Evolutionary conservation across 192 early-diverging fungal species (phyloP).

Genomic region (Entomortierella beljakovae): DNA sequence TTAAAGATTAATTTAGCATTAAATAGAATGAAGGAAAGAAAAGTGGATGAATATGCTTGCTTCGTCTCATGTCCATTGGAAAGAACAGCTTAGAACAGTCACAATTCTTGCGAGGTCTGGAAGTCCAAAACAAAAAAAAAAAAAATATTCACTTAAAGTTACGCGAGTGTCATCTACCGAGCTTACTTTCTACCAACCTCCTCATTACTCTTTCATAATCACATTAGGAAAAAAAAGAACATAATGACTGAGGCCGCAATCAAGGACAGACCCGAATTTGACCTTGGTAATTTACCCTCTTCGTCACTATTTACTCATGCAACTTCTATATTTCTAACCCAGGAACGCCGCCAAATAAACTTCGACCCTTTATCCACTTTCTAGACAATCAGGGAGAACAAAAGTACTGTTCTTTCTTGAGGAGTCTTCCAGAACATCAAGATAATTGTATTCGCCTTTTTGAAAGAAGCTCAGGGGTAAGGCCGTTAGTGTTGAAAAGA

Average conservation of each 20-base stretch:
- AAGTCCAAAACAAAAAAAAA: too few species aligned
- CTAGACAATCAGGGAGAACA: conserved; percentile 58
- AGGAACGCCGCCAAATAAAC: conserved; percentile 5
- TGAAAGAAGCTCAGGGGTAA: conserved; percentile 73
- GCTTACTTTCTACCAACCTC: too few species aligned
- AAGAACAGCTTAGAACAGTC: too few species aligned
- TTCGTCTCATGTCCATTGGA: too few species aligned
- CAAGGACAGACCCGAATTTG: conserved; percentile 65
- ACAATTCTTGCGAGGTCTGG: too few species aligned
- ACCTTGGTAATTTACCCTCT: conserved; percentile 47
- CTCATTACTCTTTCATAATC: too few species aligned
- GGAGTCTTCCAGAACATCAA: conserved; percentile 61
- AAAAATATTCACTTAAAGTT: too few species aligned
- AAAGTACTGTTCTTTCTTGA: conserved; percentile 66
- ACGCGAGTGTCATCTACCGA: too few species aligned
- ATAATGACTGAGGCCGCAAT: conserved; percentile 38
- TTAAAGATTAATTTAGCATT: too few species aligned
- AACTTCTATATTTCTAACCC: neutral
- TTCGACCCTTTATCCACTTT: neutral
- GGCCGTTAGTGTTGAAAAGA: conserved; percentile 5
- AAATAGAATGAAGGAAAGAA: too few species aligned
- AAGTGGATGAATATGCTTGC: too few species aligned
- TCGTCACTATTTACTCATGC: neutral
- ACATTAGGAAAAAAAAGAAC: too few species aligned
- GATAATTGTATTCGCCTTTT: conserved; percentile 77